Percentiles rank a stretch among this genome's conserved stretches.
Conservation (phyloP, 2,329 filamentous ascomycete genomes). For the Xylariaceae sp. region DNA sequence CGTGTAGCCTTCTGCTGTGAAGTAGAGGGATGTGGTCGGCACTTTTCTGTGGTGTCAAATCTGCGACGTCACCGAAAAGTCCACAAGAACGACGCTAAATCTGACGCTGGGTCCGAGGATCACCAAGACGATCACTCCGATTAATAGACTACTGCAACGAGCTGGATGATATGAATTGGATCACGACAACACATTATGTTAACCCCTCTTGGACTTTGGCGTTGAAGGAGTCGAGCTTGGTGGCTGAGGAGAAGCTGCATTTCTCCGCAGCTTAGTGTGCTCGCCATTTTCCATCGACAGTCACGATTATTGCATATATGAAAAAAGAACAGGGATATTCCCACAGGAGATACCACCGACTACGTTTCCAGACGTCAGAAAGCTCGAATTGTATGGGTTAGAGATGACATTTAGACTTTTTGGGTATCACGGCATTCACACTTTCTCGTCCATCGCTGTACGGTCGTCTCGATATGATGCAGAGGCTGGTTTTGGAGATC, state of each 20-base stretch:
- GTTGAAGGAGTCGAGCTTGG: too few species aligned
- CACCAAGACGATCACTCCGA: conserved; percentile 60
- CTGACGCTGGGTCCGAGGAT: conserved; percentile 61
- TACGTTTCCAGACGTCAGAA: not conserved
- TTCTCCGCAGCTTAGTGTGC: not conserved
- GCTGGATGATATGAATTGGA: conserved; percentile 10
- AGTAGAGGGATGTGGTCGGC: conserved; percentile 88
- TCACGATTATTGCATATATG: not conserved
- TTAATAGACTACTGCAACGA: conserved; percentile 28
- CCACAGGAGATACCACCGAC: not conserved
- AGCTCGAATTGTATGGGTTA: not conserved
- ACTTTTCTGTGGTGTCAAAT: conserved; percentile 97
- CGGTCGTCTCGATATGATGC: conserved; percentile 19
- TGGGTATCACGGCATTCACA: conserved; percentile 22
- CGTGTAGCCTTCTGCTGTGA: conserved; percentile 91
- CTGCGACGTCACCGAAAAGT: conserved; percentile 92
- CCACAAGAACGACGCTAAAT: conserved; percentile 72
- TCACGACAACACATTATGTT: conserved; percentile 5
- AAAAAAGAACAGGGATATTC: not conserved
- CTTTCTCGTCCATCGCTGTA: conserved; percentile 24
- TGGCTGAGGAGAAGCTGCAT: not conserved
- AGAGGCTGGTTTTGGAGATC: conserved; percentile 19
- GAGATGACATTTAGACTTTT: conserved; percentile 8
- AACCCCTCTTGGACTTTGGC: too few species aligned
- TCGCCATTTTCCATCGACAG: not conserved